Percentiles rank a stretch among this genome's conserved stretches.
These are phyloP conservation scores for Yarrowia porcina DNA, from an alignment of 805 yeast species.

Conservation along the genomic window DNA sequence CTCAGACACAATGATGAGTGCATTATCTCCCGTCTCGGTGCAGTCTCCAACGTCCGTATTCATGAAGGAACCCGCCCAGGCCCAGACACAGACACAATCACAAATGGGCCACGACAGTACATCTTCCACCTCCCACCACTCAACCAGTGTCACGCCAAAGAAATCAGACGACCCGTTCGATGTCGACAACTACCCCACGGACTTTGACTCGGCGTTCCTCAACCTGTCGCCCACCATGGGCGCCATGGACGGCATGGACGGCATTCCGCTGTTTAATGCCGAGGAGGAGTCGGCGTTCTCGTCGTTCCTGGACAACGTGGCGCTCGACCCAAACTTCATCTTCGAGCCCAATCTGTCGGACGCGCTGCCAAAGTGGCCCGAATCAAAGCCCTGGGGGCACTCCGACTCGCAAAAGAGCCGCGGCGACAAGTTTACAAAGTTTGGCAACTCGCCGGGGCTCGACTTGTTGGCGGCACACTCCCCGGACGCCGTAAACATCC, in stretches of 20 bases:
- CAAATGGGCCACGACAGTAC: not conserved
- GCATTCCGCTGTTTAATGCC: conserved; percentile 32
- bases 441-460: conserved; percentile 21
- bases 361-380: conserved; percentile 29
- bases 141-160: not conserved
- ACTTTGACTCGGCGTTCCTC: conserved; percentile 32
- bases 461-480: conserved; percentile 19
- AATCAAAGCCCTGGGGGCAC: not conserved
- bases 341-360: conserved; percentile 37
- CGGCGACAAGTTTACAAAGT: conserved; percentile 13
- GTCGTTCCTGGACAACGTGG: conserved; percentile 35
- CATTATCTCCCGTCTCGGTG: conserved; percentile 23
- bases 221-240: conserved; percentile 24
- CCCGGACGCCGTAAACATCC: conserved; percentile 20
- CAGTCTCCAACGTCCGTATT: conserved; percentile 23
- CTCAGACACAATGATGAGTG: conserved; percentile 16
- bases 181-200: conserved; percentile 28
- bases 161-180: conserved; percentile 24
- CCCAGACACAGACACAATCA: too few species aligned
- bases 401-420: not conserved
- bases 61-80: not conserved
- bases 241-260: conserved; percentile 23
- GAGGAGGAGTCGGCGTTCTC: conserved; percentile 36
- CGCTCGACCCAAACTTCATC: conserved; percentile 36
- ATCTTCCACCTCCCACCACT: not conserved